Evolutionary conservation across 345 rosid genomes (phyloP), one percentile per base, ranked within the genome.

Genomic region (Murraya koenigii): DNA sequence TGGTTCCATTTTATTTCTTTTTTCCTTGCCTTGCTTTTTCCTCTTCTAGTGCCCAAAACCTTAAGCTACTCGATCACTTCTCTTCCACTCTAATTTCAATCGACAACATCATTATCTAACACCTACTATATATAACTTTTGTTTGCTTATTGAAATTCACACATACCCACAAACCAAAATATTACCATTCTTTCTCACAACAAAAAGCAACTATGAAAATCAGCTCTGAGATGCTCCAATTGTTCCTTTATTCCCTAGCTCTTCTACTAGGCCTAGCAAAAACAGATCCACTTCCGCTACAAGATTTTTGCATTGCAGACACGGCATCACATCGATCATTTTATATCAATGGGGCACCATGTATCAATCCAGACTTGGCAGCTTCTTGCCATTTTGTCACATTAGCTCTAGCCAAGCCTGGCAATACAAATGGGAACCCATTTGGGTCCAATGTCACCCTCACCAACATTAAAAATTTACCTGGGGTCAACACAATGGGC

Each of bases 401-500:
- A 1, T 88, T 94, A 15, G 94, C 77, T 22, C 88, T 92, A 0
- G 80, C 90, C 74, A 82, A 66, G 64, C 85, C 88, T 20, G 94
- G 91, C 4, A 28, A 84, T 77, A 85, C 88, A 0, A 52, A 44
- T 20, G 85, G 78, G 52, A 90, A 82, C 80, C 82, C 3, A 19
- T 89, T 85, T 23, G 90, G 90, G 59, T 91, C 78, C 85, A 90
- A 81, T 76, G 93, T 89, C 72, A 92, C 93, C 5, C 80, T 88
- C 17, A 78, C 96, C 6, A 87, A 38, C 54, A 67, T 65, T 15
- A 66, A 78, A 3, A 90, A 91, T 38, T 81, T 93, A 64, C 95
- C 97, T 0, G 97, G 95, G 67, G 68, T 89, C 36, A 94, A 93
- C 83, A 91, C 95, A n/a, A 75, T 87, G 93, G 97, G 97, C 86